Conservation (phyloP, 257 asterid genomes). For the Nicotiana benthamiana region DNA sequence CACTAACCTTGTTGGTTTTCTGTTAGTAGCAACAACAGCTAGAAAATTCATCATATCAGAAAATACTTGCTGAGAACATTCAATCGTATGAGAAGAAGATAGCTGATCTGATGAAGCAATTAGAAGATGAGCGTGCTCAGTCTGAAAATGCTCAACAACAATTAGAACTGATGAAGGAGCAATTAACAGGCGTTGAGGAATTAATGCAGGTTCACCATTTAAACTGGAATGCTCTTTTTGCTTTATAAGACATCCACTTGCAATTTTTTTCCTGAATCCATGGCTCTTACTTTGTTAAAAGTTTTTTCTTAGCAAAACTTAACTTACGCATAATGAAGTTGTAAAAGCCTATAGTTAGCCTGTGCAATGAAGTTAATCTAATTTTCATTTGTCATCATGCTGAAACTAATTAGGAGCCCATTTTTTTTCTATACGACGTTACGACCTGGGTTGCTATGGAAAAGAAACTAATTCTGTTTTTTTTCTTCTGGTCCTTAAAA, state of each 20-base stretch:
- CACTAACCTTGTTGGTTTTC: constrained; percentile 36
- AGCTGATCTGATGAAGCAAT: constrained; percentile 58
- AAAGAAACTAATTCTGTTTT: constrained; percentile 17
- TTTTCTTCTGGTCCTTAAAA: constrained; percentile 4
- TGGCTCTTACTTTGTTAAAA: neutral
- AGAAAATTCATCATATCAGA: constrained; percentile 55
- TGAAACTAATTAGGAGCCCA: neutral
- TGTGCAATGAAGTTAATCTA: neutral
- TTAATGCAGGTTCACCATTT: constrained; percentile 47
- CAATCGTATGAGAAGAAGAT: constrained; percentile 78
- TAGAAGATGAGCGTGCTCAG: constrained; percentile 30
- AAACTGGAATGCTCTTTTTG: neutral
- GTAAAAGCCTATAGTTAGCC: neutral
- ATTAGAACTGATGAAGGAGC: constrained; percentile 44
- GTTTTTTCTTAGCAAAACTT: neutral
- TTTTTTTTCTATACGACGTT: neutral
- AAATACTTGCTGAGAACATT: constrained; percentile 61
- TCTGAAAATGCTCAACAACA: constrained; percentile 45
- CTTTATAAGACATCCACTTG: neutral
- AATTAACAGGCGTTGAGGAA: constrained; percentile 37
- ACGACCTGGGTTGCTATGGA: neutral
- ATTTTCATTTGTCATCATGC: neutral
- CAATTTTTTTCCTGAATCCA: neutral
- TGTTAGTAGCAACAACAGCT: constrained; percentile 84
- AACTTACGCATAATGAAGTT: neutral